phyloP scores from a whole-genome alignment of 2,329 filamentous ascomycete genomes.

The Neophaeococcomyces aloes region DNA sequence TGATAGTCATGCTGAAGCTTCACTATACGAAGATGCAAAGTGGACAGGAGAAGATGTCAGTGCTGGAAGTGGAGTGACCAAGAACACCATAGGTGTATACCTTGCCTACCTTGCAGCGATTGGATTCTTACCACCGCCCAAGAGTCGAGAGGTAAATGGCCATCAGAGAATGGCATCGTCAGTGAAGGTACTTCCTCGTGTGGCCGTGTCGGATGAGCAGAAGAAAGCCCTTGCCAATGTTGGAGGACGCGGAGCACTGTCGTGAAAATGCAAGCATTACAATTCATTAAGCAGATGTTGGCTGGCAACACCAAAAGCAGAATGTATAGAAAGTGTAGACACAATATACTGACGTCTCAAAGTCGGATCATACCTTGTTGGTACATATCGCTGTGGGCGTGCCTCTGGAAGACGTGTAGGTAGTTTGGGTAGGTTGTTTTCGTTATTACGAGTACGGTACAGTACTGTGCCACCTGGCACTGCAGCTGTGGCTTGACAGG shows the following conservation, averaged over 20 bases:
- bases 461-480: too few species aligned
- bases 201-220: slow-evolving; percentile 37
- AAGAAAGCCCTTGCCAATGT: slow-evolving; percentile 41
- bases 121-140: slow-evolving; percentile 46
- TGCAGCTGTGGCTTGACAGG: too few species aligned
- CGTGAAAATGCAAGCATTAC: too few species aligned
- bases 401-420: too few species aligned
- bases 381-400: too few species aligned
- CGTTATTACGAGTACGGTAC: too few species aligned
- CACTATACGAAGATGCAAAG: slow-evolving; percentile 53
- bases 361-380: too few species aligned
- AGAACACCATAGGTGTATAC: slow-evolving; percentile 54
- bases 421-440: too few species aligned
- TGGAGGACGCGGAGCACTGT: slow-evolving; percentile 39
- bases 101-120: slow-evolving; percentile 52
- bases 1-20: slow-evolving; percentile 55
- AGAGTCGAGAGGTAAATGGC: slow-evolving; percentile 16
- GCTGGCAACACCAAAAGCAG: too few species aligned
- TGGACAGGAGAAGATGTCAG: slow-evolving; percentile 50
- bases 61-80: slow-evolving; percentile 45
- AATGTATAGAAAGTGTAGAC: too few species aligned
- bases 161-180: background rate
- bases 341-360: too few species aligned
- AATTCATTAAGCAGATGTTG: too few species aligned
- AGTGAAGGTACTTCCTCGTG: slow-evolving; percentile 33